phyloP scores from a whole-genome alignment of 768 basidiomycete genomes.

The Lentinula edodes region DNA sequence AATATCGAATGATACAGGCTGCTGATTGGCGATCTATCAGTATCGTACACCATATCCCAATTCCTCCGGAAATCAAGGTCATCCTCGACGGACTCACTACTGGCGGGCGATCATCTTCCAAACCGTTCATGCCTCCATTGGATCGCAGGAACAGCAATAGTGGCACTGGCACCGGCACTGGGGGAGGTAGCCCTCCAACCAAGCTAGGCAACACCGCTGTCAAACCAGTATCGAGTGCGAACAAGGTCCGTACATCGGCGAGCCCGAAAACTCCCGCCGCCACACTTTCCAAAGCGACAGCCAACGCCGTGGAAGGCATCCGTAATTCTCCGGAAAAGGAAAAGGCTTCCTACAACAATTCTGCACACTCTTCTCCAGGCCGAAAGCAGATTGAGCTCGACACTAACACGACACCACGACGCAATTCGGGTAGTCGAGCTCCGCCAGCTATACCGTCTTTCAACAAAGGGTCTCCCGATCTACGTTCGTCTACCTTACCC shows the following conservation, averaged over 20 bases:
- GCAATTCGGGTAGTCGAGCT: slow-evolving; percentile 38
- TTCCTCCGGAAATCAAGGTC: slow-evolving; percentile 68
- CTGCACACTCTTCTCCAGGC: slow-evolving; percentile 55
- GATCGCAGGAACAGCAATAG: slow-evolving; percentile 45
- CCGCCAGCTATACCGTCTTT: slow-evolving; percentile 34
- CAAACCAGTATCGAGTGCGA: slow-evolving; percentile 27
- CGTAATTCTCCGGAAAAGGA: slow-evolving; percentile 39
- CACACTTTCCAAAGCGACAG: slow-evolving; percentile 30
- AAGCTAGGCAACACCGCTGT: slow-evolving; percentile 24
- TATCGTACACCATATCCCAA: slow-evolving; percentile 66
- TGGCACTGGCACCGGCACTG: slow-evolving; percentile 42
- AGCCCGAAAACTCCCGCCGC: slow-evolving; percentile 45
- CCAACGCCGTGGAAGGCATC: slow-evolving; percentile 19
- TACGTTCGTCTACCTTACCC: neutral
- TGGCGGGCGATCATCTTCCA: slow-evolving; percentile 25
- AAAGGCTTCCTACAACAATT: slow-evolving; percentile 35
- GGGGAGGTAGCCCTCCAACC: slow-evolving; percentile 34
- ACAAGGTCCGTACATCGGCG: slow-evolving; percentile 44
- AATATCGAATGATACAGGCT: slow-evolving; percentile 58
- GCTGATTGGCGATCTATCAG: slow-evolving; percentile 82
- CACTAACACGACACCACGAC: slow-evolving; percentile 38
- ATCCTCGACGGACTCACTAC: slow-evolving; percentile 51
- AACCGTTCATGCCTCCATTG: slow-evolving; percentile 25
- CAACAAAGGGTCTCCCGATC: neutral
- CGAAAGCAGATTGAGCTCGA: slow-evolving; percentile 58